These are phyloP conservation scores for Pseudogymnoascus sp. DNA, from an alignment of 2,329 filamentous ascomycete species.

Conservation along the genomic window DNA sequence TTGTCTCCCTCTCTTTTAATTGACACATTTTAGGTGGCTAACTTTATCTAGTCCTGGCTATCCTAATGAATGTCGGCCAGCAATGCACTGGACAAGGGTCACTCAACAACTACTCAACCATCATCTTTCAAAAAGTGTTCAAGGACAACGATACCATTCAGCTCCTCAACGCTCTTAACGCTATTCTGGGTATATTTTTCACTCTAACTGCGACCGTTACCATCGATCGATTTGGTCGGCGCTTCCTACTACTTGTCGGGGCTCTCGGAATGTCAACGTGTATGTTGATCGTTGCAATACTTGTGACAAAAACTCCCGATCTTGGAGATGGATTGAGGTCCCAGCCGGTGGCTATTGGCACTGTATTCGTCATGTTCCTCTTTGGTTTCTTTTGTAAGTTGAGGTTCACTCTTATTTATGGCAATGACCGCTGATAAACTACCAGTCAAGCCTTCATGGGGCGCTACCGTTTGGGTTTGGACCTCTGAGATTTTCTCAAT, in stretches of 20 bases:
- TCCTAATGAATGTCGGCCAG: slow-evolving; percentile 46
- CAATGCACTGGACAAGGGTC: slow-evolving; percentile 48
- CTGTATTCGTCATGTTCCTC: slow-evolving; percentile 27
- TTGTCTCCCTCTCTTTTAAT: not conserved
- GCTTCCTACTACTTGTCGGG: slow-evolving; percentile 44
- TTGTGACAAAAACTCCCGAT: slow-evolving; percentile 43
- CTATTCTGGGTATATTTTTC: slow-evolving; percentile 47
- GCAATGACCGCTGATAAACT: not conserved
- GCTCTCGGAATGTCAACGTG: slow-evolving; percentile 47
- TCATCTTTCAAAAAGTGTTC: slow-evolving; percentile 49
- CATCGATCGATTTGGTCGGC: slow-evolving; percentile 46
- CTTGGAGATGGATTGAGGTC: slow-evolving; percentile 36
- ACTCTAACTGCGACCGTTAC: slow-evolving; percentile 49
- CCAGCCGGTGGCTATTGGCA: slow-evolving; percentile 33
- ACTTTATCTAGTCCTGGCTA: slow-evolving; percentile 31
- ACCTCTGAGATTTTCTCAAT: slow-evolving; percentile 30
- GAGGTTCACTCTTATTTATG: not conserved
- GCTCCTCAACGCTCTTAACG: slow-evolving; percentile 49
- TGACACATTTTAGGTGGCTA: not conserved
- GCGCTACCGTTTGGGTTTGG: slow-evolving; percentile 25
- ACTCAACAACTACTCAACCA: slow-evolving; percentile 47
- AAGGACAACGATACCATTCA: slow-evolving; percentile 37
- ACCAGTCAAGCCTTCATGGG: slow-evolving; percentile 17
- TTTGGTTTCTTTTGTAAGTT: slow-evolving; percentile 19
- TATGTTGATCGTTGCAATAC: slow-evolving; percentile 44